Evolutionary conservation across 2,329 filamentous ascomycete genomes (phyloP).

Genomic region (Ceratocystis ficicola): DNA sequence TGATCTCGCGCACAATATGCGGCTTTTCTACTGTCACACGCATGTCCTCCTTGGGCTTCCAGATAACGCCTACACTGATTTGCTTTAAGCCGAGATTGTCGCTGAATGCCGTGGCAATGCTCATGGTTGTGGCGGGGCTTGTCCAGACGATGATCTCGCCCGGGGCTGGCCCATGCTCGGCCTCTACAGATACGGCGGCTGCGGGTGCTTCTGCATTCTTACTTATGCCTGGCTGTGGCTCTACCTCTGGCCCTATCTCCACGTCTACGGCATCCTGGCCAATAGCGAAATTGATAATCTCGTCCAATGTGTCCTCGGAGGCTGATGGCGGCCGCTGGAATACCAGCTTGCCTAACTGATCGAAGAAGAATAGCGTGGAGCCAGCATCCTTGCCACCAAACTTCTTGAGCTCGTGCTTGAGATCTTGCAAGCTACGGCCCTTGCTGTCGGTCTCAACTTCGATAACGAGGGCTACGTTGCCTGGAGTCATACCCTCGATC

Average conservation of each 20-base stretch:
- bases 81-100: conserved; percentile 47
- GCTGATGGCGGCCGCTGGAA: conserved; percentile 40
- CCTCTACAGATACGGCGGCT: background rate
- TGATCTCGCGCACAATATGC: conserved; percentile 42
- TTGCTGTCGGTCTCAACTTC: conserved; percentile 80
- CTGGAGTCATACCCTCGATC: conserved; percentile 69
- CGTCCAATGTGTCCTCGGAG: conserved; percentile 16
- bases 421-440: conserved; percentile 57
- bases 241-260: conserved; percentile 14
- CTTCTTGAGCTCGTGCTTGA: conserved; percentile 60
- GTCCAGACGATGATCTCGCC: conserved; percentile 23
- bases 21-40: conserved; percentile 47
- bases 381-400: conserved; percentile 52
- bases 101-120: conserved; percentile 21
- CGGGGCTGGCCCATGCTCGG: background rate
- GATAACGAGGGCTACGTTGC: conserved; percentile 65
- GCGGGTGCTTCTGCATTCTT: background rate
- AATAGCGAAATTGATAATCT: conserved; percentile 20
- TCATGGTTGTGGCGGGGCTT: conserved; percentile 16
- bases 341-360: conserved; percentile 61
- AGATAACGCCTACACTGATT: conserved; percentile 61
- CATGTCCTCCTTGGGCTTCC: conserved; percentile 64
- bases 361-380: conserved; percentile 73
- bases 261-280: conserved; percentile 20
- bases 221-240: background rate